Evolutionary conservation across 345 rosid genomes (phyloP).

Genomic region (Noccaea caerulescens): DNA sequence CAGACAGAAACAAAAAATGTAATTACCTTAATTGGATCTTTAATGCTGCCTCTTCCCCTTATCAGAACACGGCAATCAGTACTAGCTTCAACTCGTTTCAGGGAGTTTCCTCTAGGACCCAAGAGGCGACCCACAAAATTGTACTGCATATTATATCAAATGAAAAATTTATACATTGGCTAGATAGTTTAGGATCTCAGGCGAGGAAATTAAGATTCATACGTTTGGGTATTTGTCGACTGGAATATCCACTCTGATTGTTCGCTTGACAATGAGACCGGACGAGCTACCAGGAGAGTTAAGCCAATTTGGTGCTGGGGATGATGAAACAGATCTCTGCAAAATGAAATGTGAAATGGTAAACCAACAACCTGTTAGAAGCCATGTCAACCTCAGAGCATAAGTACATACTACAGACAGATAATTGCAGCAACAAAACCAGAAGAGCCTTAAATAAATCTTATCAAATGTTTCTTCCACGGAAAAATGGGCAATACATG

Average conservation of each 20-base stretch:
- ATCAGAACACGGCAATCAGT: conserved; percentile 96
- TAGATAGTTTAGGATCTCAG: conserved; percentile 1
- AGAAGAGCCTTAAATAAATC: conserved; percentile 22
- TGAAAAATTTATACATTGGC: conserved; percentile 8
- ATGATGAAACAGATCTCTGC: conserved; percentile 71
- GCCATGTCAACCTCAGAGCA: conserved; percentile 21
- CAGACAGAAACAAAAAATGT: background rate
- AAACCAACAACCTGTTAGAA: conserved; percentile 44
- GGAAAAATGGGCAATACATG: conserved; percentile 4
- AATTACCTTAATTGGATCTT: conserved; percentile 85
- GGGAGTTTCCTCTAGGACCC: conserved; percentile 99
- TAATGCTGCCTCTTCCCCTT: conserved; percentile 97
- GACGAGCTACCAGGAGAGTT: conserved; percentile 81
- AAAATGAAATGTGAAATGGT: conserved; percentile 46
- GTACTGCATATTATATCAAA: conserved; percentile 63
- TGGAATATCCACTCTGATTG: conserved; percentile 94
- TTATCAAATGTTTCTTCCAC: conserved; percentile 31
- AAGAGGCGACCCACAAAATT: conserved; percentile 99
- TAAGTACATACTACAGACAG: conserved; percentile 5
- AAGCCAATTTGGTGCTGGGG: conserved; percentile 79
- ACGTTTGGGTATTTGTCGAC: conserved; percentile 85
- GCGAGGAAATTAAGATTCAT: conserved; percentile 35
- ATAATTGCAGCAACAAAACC: conserved; percentile 31
- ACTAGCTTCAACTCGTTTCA: conserved; percentile 93
- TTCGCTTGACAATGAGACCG: conserved; percentile 85